A percentile compares a stretch with the other conserved stretches of the same genome.
These are phyloP conservation scores for Smittium culicis DNA, from an alignment of 371 early-diverging fungal genomes.

Conservation along the genomic window DNA sequence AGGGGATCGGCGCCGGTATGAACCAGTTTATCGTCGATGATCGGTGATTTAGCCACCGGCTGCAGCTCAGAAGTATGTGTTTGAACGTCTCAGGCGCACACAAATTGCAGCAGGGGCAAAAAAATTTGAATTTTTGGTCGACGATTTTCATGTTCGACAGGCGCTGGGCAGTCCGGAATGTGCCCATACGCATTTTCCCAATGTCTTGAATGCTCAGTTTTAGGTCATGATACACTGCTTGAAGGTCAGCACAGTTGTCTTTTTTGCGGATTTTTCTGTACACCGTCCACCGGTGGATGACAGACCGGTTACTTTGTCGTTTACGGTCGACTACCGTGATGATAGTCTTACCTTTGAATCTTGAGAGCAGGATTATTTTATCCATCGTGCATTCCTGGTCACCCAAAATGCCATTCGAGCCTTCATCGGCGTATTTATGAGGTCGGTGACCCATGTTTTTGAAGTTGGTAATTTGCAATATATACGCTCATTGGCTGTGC, in stretches of 20 bases:
- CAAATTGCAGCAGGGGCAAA: background rate
- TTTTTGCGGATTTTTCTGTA: background rate
- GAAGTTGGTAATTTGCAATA: background rate
- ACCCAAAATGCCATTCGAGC: background rate
- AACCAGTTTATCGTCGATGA: background rate
- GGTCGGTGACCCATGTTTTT: constrained; percentile 1
- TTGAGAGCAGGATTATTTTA: background rate
- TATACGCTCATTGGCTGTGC: background rate
- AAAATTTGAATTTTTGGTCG: background rate
- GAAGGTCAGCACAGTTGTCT: background rate
- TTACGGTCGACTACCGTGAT: background rate
- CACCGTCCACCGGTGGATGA: background rate
- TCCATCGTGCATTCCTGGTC: background rate
- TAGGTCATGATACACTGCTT: background rate
- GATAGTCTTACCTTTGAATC: background rate
- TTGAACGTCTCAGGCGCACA: background rate
- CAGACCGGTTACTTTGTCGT: background rate
- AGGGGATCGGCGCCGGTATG: background rate
- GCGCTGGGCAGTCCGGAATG: background rate
- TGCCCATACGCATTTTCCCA: background rate
- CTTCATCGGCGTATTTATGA: background rate
- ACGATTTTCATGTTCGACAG: background rate
- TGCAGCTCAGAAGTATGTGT: constrained; percentile 3
- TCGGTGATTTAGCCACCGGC: background rate
- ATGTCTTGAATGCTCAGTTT: background rate